Evolutionary conservation across 306 rosid species (phyloP).

Genomic region (Prunus mira): DNA sequence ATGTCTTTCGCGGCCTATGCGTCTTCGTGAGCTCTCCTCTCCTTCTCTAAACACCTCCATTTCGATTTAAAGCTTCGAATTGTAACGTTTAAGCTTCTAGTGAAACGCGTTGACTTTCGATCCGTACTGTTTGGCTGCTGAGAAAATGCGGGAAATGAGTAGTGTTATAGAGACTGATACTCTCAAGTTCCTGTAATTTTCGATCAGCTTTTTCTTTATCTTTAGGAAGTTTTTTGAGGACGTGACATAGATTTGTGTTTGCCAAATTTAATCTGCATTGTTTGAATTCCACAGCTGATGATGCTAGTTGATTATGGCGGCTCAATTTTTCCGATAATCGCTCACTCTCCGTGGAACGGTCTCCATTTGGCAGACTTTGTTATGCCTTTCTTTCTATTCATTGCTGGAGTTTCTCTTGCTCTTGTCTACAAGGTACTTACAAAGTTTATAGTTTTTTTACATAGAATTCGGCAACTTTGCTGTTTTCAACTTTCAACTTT

Average conservation of each 20-base stretch:
- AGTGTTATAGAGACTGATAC: background rate
- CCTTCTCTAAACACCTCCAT: background rate
- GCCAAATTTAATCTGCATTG: background rate
- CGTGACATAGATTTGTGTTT: no score
- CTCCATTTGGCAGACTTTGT: slow-evolving; percentile 80
- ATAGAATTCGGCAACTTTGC: background rate
- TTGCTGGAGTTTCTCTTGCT: slow-evolving; percentile 78
- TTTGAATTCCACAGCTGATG: slow-evolving; percentile 60
- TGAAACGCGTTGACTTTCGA: slow-evolving; percentile 17
- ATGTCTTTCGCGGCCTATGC: slow-evolving; percentile 92
- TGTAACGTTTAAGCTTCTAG: background rate
- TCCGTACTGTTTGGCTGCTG: slow-evolving; percentile 5
- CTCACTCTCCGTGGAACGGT: slow-evolving; percentile 86
- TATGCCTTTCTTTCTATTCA: slow-evolving; percentile 82
- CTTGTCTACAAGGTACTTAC: slow-evolving; percentile 64
- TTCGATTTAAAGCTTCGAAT: background rate
- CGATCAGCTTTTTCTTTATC: background rate
- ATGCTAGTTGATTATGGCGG: slow-evolving; percentile 77
- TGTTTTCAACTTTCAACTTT: background rate
- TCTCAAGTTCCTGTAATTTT: background rate
- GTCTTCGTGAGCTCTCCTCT: slow-evolving; percentile 53
- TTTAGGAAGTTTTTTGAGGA: background rate
- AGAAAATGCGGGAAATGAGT: slow-evolving; percentile 3
- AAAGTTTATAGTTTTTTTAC: background rate
- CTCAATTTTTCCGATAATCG: slow-evolving; percentile 57